These are phyloP conservation scores for Brassica cretica DNA, from an alignment of 345 rosid species.

Conservation along the genomic window DNA sequence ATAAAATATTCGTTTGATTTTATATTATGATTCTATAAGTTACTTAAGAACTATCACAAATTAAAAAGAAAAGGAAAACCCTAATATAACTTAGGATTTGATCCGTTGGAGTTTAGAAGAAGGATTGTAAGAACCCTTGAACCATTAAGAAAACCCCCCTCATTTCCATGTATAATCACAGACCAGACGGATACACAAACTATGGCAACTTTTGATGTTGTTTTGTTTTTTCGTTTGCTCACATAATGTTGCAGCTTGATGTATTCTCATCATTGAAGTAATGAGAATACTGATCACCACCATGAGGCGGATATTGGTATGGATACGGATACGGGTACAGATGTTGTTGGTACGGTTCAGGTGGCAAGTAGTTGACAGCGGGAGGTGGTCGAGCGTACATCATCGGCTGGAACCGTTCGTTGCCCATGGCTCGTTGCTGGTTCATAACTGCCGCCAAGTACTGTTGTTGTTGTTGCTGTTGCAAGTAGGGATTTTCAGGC, in stretches of 20 bases:
- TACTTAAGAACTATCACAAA: slow-evolving; percentile 46
- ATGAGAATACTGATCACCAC: slow-evolving; percentile 48
- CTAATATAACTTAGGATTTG: slow-evolving; percentile 46
- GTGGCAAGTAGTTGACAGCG: slow-evolving; percentile 80
- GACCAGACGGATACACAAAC: slow-evolving; percentile 37
- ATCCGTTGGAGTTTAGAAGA: slow-evolving; percentile 27
- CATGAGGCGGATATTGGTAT: slow-evolving; percentile 30
- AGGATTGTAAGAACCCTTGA: slow-evolving; percentile 42
- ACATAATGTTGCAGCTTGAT: slow-evolving; percentile 88
- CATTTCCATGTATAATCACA: slow-evolving; percentile 58
- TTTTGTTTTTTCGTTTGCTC: slow-evolving; percentile 35
- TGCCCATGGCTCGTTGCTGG: slow-evolving; percentile 50
- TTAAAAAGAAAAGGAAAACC: slow-evolving; percentile 34
- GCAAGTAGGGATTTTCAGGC: slow-evolving; percentile 73
- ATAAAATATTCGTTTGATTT: slow-evolving; percentile 34
- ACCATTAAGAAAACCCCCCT: slow-evolving; percentile 37
- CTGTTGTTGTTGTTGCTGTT: slow-evolving; percentile 60
- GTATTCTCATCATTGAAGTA: slow-evolving; percentile 89
- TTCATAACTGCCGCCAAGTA: slow-evolving; percentile 53
- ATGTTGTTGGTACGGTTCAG: slow-evolving; percentile 47
- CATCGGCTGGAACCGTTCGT: slow-evolving; percentile 88
- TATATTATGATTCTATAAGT: slow-evolving; percentile 53
- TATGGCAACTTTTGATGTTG: slow-evolving; percentile 27
- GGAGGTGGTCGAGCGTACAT: slow-evolving; percentile 89
- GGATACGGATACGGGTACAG: slow-evolving; percentile 46